Conservation (phyloP, 306 rosid genomes). For the Vigna unguiculata region DNA sequence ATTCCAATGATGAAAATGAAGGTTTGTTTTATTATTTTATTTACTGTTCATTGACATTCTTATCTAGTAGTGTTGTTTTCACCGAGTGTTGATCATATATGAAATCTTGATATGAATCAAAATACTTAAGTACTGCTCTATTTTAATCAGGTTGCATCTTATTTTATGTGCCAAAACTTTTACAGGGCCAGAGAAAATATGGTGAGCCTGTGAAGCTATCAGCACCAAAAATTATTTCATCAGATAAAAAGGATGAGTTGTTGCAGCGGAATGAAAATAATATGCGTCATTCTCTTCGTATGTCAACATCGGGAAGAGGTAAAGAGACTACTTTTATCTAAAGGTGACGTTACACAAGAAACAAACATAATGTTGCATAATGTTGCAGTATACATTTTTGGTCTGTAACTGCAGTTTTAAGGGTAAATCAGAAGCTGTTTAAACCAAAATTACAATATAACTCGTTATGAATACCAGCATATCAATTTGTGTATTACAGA, state of each 20-base stretch:
- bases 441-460: slow-evolving; percentile 14
- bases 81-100: neutral
- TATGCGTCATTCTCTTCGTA: slow-evolving; percentile 53
- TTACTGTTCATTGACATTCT: neutral
- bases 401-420: neutral
- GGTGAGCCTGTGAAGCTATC: slow-evolving; percentile 60
- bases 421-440: slow-evolving; percentile 15
- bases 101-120: slow-evolving; percentile 26
- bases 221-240: slow-evolving; percentile 51
- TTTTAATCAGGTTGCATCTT: slow-evolving; percentile 28
- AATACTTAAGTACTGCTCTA: neutral
- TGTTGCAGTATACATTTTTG: neutral
- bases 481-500: slow-evolving; percentile 53
- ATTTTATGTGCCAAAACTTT: slow-evolving; percentile 34
- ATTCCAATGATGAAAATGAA: neutral
- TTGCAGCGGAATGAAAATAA: slow-evolving; percentile 61
- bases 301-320: slow-evolving; percentile 86
- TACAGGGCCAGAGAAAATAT: slow-evolving; percentile 52
- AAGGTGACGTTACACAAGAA: neutral
- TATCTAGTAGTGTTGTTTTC: slow-evolving; percentile 9
- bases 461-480: neutral
- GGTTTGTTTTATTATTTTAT: neutral
- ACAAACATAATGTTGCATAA: neutral
- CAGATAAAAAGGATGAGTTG: slow-evolving; percentile 55
- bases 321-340: slow-evolving; percentile 29